Evolutionary conservation across 192 early-diverging fungal species (phyloP).

Genomic region (Linnemannia hyalina): DNA sequence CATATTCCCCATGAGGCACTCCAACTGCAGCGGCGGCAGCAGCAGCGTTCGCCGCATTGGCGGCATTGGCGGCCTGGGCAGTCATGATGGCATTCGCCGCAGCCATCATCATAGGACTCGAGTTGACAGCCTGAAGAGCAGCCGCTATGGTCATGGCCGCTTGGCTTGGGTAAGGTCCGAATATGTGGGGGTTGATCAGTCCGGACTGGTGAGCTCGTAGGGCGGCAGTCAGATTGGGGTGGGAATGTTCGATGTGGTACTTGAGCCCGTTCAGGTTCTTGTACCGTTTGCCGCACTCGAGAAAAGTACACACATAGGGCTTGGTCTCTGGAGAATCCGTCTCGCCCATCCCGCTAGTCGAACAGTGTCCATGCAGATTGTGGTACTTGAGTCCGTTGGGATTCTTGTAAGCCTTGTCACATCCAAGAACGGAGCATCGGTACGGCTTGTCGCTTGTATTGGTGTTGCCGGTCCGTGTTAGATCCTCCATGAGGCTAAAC

Average conservation of each 20-base stretch:
- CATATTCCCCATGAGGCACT: background rate
- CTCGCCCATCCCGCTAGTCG: conserved; percentile 33
- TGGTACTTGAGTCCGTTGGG: conserved; percentile 99
- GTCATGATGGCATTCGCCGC: conserved; percentile 29
- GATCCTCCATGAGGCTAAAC: conserved; percentile 34
- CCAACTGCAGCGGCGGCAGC: background rate
- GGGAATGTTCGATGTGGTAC: conserved; percentile 78
- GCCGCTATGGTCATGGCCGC: conserved; percentile 18
- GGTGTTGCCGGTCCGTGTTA: conserved; percentile 10
- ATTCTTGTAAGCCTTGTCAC: conserved; percentile 98
- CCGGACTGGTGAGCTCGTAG: conserved; percentile 25
- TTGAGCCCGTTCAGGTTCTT: conserved; percentile 85
- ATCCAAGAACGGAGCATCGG: conserved; percentile 87
- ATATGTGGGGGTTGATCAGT: conserved; percentile 15
- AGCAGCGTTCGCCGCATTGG: background rate
- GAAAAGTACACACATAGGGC: conserved; percentile 78
- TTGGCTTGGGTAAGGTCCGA: conserved; percentile 27
- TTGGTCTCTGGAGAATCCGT: conserved; percentile 36
- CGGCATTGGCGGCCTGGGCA: conserved; percentile 12
- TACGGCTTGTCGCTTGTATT: conserved; percentile 80
- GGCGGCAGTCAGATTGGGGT: conserved; percentile 29
- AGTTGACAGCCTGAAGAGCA: conserved; percentile 18
- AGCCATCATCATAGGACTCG: conserved; percentile 39
- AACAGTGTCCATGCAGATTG: conserved; percentile 94
- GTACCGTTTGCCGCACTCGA: conserved; percentile 74